Percentiles rank a stretch among this genome's conserved stretches.
These are phyloP conservation scores for Cladosporium velox DNA, from an alignment of 2,329 filamentous ascomycete genomes.

Conservation along the genomic window DNA sequence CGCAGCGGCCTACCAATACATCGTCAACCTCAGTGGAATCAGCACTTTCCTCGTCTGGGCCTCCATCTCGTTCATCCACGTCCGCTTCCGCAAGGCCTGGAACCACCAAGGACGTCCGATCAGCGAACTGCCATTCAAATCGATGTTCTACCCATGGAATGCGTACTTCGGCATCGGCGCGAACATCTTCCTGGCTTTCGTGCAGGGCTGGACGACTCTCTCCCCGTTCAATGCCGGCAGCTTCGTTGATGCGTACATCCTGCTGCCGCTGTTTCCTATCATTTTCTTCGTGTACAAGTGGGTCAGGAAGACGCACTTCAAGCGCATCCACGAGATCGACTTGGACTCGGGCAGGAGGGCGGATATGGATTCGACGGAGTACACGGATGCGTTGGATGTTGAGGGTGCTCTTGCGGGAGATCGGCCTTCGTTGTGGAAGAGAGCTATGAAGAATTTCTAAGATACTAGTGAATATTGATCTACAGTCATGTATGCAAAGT, in stretches of 20 bases:
- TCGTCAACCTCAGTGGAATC: constrained; percentile 70
- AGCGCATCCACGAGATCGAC: constrained; percentile 43
- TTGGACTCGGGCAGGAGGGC: constrained; percentile 45
- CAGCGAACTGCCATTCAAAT: constrained; percentile 50
- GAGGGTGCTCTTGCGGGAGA: constrained; percentile 11
- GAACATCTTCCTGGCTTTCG: constrained; percentile 54
- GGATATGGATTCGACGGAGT: constrained; percentile 37
- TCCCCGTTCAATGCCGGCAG: constrained; percentile 52
- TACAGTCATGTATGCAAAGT: no score
- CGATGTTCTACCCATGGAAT: constrained; percentile 54
- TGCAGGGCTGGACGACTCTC: constrained; percentile 58
- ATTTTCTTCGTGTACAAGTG: constrained; percentile 53
- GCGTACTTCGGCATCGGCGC: constrained; percentile 52
- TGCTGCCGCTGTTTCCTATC: constrained; percentile 53
- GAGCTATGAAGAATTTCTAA: constrained; percentile 16
- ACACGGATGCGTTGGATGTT: constrained; percentile 16
- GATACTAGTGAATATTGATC: no score
- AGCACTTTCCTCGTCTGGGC: constrained; percentile 69
- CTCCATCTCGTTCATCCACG: constrained; percentile 67
- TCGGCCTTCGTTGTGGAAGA: constrained; percentile 21
- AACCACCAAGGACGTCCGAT: constrained; percentile 57
- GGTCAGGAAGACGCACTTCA: constrained; percentile 41
- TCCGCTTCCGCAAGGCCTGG: constrained; percentile 70
- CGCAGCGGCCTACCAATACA: constrained; percentile 65
- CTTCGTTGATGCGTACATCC: constrained; percentile 59